phyloP scores from a whole-genome alignment of 2,329 filamentous ascomycete species.

The Penicillium sp. region DNA sequence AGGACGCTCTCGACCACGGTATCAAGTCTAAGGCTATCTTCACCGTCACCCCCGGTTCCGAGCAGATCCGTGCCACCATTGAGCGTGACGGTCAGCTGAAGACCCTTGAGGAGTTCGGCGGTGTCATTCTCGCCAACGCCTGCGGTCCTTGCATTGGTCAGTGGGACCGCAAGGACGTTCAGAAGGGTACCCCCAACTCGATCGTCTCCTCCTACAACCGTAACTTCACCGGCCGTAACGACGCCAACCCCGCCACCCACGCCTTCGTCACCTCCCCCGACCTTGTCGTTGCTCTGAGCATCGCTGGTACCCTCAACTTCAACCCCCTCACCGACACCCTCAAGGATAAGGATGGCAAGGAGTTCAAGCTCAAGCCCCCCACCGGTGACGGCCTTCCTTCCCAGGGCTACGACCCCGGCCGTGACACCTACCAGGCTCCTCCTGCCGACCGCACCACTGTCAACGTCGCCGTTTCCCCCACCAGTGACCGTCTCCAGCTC shows the following conservation, averaged over 20 bases:
- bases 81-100: conserved; percentile 86
- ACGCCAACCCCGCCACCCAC: conserved; percentile 92
- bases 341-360: conserved; percentile 94
- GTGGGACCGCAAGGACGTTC: conserved; percentile 91
- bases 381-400: conserved; percentile 79
- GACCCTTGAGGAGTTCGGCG: conserved; percentile 96
- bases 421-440: conserved; percentile 95
- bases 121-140: conserved; percentile 92
- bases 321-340: conserved; percentile 92
- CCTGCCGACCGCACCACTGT: conserved; percentile 77
- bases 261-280: conserved; percentile 92
- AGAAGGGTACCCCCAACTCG: conserved; percentile 94
- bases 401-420: conserved; percentile 85
- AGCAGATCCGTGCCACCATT: conserved; percentile 95
- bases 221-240: conserved; percentile 98
- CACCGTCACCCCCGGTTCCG: conserved; percentile 93
- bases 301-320: conserved; percentile 86
- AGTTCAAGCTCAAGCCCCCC: conserved; percentile 85
- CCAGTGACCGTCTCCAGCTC: conserved; percentile 92
- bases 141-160: conserved; percentile 93
- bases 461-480: conserved; percentile 80
- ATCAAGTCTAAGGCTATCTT: conserved; percentile 93
- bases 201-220: conserved; percentile 99
- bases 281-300: conserved; percentile 82
- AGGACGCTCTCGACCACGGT: conserved; percentile 88